Evolutionary conservation across 257 asterid genomes (phyloP).

Genomic region (Nicotiana tabacum): DNA sequence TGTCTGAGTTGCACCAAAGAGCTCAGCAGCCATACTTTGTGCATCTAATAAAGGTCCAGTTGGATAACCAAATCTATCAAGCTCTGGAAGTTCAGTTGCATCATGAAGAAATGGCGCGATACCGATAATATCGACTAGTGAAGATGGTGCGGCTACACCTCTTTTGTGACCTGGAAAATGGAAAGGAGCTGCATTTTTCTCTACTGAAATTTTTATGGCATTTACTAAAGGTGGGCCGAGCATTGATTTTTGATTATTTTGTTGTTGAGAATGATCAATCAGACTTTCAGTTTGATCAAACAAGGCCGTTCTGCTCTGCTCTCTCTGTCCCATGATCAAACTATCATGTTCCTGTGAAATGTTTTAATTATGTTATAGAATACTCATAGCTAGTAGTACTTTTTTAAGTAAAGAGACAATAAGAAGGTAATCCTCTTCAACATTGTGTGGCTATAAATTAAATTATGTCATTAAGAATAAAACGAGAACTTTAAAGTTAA

Average conservation of each 20-base stretch:
- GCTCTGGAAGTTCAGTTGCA: conserved; percentile 76
- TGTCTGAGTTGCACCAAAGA: conserved; percentile 81
- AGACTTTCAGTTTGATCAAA: not conserved
- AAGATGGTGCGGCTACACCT: conserved; percentile 72
- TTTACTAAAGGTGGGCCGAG: conserved; percentile 50
- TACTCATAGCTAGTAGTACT: too few relatives aligned
- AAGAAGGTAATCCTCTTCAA: too few relatives aligned
- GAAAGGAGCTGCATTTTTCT: conserved; percentile 56
- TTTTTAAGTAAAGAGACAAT: too few relatives aligned
- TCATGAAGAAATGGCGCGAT: conserved; percentile 54
- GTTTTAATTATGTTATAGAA: not conserved
- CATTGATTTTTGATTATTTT: not conserved
- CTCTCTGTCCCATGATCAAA: not conserved
- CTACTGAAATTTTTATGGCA: conserved; percentile 57
- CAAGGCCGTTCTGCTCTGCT: not conserved
- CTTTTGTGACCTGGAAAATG: conserved; percentile 87
- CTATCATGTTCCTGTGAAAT: not conserved
- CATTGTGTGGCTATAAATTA: too few relatives aligned
- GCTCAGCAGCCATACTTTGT: conserved; percentile 57
- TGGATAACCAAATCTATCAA: conserved; percentile 61
- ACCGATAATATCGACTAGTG: conserved; percentile 53
- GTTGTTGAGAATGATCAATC: not conserved
- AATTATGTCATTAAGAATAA: too few relatives aligned
- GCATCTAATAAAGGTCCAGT: conserved; percentile 75
- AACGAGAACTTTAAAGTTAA: too few relatives aligned